A percentile compares a stretch with the other conserved stretches of the same genome.
Conservation (phyloP, 2,329 filamentous ascomycete genomes). For the Sporothrix phasma region DNA sequence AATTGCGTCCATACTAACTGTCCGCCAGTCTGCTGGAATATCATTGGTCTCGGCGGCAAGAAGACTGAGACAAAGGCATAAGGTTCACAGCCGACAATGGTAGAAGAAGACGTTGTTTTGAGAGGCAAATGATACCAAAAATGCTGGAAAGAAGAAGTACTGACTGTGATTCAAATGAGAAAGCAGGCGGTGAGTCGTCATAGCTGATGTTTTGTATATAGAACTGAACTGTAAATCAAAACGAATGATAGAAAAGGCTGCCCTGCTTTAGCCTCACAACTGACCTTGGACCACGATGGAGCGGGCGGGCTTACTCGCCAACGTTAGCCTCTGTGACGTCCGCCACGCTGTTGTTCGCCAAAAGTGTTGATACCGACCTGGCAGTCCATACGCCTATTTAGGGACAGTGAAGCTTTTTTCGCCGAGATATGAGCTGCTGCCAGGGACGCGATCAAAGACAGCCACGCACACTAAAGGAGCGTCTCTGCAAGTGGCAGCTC, state of each 20-base stretch:
- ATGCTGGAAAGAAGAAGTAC: background rate
- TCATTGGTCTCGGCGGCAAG: slow-evolving; percentile 4
- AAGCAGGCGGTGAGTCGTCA: background rate
- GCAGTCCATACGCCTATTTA: background rate
- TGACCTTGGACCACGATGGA: too few species aligned
- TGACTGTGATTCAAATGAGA: background rate
- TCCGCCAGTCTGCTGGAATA: slow-evolving; percentile 12
- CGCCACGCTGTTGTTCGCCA: too few species aligned
- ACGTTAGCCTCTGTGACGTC: too few species aligned
- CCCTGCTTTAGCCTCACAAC: too few species aligned
- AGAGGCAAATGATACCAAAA: background rate
- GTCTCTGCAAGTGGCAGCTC: background rate
- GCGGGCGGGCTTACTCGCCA: too few species aligned
- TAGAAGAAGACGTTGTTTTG: background rate
- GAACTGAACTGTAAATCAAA: too few species aligned
- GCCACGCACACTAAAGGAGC: background rate
- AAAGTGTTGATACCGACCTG: too few species aligned
- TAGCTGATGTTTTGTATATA: background rate
- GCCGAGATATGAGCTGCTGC: too few species aligned
- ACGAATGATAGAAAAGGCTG: too few species aligned
- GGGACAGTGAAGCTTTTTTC: too few species aligned
- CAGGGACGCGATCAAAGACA: background rate
- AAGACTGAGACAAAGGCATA: slow-evolving; percentile 1
- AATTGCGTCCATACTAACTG: background rate
- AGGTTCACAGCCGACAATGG: too few species aligned